Base-by-base conservation (phyloP, 768 basidiomycete species). In the Mycena sanguinolenta region DNA sequence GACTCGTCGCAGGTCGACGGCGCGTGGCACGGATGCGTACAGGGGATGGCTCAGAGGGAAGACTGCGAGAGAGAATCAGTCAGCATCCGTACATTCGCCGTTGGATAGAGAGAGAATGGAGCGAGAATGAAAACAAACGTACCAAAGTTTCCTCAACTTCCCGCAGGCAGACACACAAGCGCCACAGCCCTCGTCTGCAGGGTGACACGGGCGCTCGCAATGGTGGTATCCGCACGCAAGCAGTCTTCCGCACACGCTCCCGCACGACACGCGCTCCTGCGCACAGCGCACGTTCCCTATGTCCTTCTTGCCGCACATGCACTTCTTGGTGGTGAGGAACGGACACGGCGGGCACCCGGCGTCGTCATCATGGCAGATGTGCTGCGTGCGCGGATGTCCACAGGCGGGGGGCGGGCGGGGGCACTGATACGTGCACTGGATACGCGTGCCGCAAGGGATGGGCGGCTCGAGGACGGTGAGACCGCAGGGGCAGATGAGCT, bases 401-500 rank as follows among this genome's bases (percentile, higher is more conserved):
- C 98, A 99, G 0, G 87, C 75, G 0, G 91, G 91, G 1, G 89
- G 80, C 1, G 91, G 90, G 0, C 85, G 81, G 2, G 88, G 83
- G 79, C 98, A 99, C 0, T 94, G 95, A 80, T 92, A 94, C 2
- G 83, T 80, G 76, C 98, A 99, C 42, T 83, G 80, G 73, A 99
- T 89, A 30, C 81, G 82, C 0, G 93, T 96, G 19, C 95, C 95
- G 74, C 97, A 99, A 0, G 92, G 88, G 42, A 98, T 90, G 0
- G 97, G 97, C 0, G 97, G 97, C 38, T 96, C 92, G 25, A 96
- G 82, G 19, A 95, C 86, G 2, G 96, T 98, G n/a, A 90, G 86
- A 0, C 93, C 93, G 78, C 97, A 99, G 57, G 87, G 81, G 77
- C 97, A 99, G 13, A 92, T 79, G 63, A 96, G 81, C 90, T 95